These are phyloP conservation scores for Cyclotella cryptica DNA, from an alignment of 108 stramenopile species.

Conservation along the genomic window DNA sequence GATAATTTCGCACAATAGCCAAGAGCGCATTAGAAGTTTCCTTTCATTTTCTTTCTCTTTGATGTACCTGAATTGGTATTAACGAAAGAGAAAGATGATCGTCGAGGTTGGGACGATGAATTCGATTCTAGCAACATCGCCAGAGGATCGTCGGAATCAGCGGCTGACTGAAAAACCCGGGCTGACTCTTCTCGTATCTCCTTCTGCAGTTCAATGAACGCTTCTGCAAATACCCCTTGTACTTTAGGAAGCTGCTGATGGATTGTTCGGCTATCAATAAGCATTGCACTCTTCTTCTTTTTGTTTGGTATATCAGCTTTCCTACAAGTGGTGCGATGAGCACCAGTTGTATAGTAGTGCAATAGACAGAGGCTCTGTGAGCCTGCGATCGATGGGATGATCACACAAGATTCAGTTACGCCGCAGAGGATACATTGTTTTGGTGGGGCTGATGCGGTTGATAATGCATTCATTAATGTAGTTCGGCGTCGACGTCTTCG, in stretches of 20 bases:
- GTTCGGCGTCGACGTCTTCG: no score
- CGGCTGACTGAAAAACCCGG: conserved; percentile 50
- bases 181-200: conserved; percentile 69
- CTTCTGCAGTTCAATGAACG: conserved; percentile 67
- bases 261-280: conserved; percentile 46
- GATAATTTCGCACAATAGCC: conserved; percentile 1
- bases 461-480: not conserved
- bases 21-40: not conserved
- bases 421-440: conserved; percentile 42
- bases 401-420: conserved; percentile 31
- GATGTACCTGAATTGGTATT: conserved; percentile 1
- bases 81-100: conserved; percentile 9
- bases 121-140: conserved; percentile 50
- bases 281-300: conserved; percentile 45
- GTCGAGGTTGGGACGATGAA: conserved; percentile 13
- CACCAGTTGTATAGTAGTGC: conserved; percentile 81
- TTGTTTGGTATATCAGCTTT: conserved; percentile 9
- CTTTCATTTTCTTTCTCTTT: conserved; percentile 1
- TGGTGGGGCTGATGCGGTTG: conserved; percentile 8
- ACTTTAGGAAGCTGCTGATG: conserved; percentile 62
- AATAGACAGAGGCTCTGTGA: conserved; percentile 55
- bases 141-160: conserved; percentile 57
- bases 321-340: conserved; percentile 36
- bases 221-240: conserved; percentile 77
- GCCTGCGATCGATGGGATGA: conserved; percentile 33